phyloP scores from a whole-genome alignment of 2,329 filamentous ascomycete species.

The Arthrobotrys sphaeroides region DNA sequence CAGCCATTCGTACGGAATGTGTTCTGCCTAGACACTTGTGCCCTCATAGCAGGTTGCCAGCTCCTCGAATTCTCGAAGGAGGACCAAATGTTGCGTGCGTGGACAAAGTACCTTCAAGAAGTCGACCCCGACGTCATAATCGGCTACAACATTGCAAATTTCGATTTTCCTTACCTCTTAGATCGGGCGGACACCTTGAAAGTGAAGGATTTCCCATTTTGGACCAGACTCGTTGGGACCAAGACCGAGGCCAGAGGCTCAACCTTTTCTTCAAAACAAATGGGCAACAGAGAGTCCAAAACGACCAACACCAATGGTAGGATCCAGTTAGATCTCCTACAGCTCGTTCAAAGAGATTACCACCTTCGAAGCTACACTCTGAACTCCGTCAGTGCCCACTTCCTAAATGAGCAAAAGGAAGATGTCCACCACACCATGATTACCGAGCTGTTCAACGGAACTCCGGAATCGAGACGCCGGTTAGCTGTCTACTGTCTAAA shows the following conservation, averaged over 20 bases:
- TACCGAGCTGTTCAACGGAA: slow-evolving; percentile 96
- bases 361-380: slow-evolving; percentile 96
- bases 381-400: slow-evolving; percentile 94
- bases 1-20: slow-evolving; percentile 97
- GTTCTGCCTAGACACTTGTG: slow-evolving; percentile 92
- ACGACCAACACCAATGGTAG: slow-evolving; percentile 93
- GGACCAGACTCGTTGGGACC: slow-evolving; percentile 78
- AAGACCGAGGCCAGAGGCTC: slow-evolving; percentile 78
- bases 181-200: slow-evolving; percentile 88
- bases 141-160: slow-evolving; percentile 98
- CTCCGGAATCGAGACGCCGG: slow-evolving; percentile 87
- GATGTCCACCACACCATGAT: slow-evolving; percentile 99
- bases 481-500: slow-evolving; percentile 96
- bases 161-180: slow-evolving; percentile 95
- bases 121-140: slow-evolving; percentile 98
- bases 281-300: slow-evolving; percentile 95
- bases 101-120: slow-evolving; percentile 87
- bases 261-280: slow-evolving; percentile 96
- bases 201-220: slow-evolving; percentile 81
- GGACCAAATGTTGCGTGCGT: slow-evolving; percentile 87
- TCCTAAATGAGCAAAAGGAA: slow-evolving; percentile 96
- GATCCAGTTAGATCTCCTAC: slow-evolving; percentile 91
- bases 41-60: slow-evolving; percentile 92
- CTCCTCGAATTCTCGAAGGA: slow-evolving; percentile 84
- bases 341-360: slow-evolving; percentile 92